A percentile compares a stretch with the other conserved stretches of the same genome.
Evolutionary conservation across 2,329 filamentous ascomycete species (phyloP).

Genomic region (Chlorencoelia australis): DNA sequence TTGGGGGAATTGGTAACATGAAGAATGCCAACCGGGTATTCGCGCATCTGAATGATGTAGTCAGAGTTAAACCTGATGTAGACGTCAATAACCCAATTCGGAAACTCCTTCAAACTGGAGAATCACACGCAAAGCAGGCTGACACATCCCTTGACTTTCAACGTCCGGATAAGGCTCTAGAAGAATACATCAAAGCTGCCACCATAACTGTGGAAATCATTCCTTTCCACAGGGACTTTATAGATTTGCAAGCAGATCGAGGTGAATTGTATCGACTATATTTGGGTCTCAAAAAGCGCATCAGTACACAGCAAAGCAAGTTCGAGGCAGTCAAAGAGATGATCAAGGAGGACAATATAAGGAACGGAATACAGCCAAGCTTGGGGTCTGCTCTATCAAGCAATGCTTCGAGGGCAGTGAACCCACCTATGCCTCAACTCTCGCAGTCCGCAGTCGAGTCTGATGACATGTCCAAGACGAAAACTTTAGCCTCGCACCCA

Average conservation of each 20-base stretch:
- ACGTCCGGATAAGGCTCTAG: slow-evolving; percentile 64
- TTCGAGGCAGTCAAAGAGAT: slow-evolving; percentile 49
- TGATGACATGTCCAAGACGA: no score
- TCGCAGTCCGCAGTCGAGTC: no score
- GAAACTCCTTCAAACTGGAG: slow-evolving; percentile 42
- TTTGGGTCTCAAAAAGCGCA: slow-evolving; percentile 38
- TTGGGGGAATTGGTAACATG: slow-evolving; percentile 13
- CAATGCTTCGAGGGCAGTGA: no score
- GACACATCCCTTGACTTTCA: slow-evolving; percentile 52
- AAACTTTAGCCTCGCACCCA: not conserved
- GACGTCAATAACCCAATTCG: slow-evolving; percentile 36
- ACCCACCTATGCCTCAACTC: no score
- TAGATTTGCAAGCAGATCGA: slow-evolving; percentile 47
- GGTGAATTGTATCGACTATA: slow-evolving; percentile 40
- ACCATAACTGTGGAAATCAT: slow-evolving; percentile 70
- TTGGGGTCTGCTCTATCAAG: no score
- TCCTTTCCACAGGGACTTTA: slow-evolving; percentile 65
- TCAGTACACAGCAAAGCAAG: slow-evolving; percentile 36
- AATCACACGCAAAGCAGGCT: slow-evolving; percentile 47
- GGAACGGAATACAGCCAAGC: slow-evolving; percentile 43
- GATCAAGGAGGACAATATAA: slow-evolving; percentile 54
- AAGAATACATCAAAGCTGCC: slow-evolving; percentile 74
- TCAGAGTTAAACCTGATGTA: slow-evolving; percentile 26
- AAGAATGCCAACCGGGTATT: slow-evolving; percentile 23
- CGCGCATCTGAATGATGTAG: slow-evolving; percentile 35